phyloP scores from a whole-genome alignment of 441 rosid species.

The Euphorbia celastroides region DNA sequence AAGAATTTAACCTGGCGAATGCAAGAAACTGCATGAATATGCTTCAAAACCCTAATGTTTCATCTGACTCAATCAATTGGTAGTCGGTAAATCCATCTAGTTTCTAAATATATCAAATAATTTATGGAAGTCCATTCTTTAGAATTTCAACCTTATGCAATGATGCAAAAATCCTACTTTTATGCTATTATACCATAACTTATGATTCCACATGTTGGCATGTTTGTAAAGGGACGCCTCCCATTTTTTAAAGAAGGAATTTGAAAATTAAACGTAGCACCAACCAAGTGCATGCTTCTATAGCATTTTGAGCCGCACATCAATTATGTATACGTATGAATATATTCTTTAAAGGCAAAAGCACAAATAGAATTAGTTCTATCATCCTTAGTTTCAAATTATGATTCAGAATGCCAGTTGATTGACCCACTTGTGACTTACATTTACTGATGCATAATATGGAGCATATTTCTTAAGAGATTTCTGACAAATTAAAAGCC shows the following conservation, averaged over 20 bases:
- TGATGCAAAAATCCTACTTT: not conserved
- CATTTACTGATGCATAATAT: too few species aligned
- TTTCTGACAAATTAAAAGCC: too few species aligned
- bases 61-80: too few species aligned
- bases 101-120: too few species aligned
- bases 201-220: not conserved
- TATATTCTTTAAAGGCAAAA: not conserved
- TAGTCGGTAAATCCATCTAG: too few species aligned
- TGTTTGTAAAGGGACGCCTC: not conserved
- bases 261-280: too few species aligned
- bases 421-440: not conserved
- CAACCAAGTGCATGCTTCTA: not conserved
- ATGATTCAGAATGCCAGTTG: not conserved
- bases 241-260: not conserved
- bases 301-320: not conserved
- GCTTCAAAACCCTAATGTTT: too few species aligned
- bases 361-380: not conserved
- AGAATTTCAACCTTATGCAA: not conserved
- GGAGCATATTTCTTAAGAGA: too few species aligned
- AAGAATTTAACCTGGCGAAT: too few species aligned
- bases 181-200: not conserved
- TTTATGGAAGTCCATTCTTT: not conserved
- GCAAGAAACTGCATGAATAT: too few species aligned
- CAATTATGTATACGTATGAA: too few species aligned
- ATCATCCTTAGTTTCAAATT: not conserved